These are phyloP conservation scores for Cyphellophora europaea DNA, from an alignment of 2,329 filamentous ascomycete genomes.

Conservation along the genomic window DNA sequence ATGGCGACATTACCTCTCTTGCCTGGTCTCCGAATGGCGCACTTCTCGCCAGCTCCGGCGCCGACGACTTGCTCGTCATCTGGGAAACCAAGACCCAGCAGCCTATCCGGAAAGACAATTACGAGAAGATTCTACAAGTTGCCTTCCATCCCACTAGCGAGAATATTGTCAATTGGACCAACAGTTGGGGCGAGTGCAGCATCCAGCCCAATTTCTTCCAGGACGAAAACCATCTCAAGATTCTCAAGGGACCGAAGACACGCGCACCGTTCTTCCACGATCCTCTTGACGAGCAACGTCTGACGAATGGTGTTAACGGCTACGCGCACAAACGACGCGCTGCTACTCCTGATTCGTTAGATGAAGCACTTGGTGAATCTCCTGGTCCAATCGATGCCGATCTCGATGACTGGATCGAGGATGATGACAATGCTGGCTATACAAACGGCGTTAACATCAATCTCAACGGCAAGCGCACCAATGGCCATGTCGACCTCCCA, in stretches of 20 bases:
- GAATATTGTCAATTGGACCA: conserved; percentile 86
- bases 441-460: conserved; percentile 46
- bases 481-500: conserved; percentile 35
- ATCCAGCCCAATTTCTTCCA: conserved; percentile 68
- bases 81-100: conserved; percentile 89
- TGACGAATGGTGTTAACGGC: conserved; percentile 45
- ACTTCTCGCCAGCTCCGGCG: conserved; percentile 59
- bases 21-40: conserved; percentile 95
- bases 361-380: conserved; percentile 59
- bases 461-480: conserved; percentile 56
- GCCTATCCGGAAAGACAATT: conserved; percentile 67
- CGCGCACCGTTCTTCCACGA: conserved; percentile 75
- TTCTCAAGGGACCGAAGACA: conserved; percentile 44
- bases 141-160: conserved; percentile 76
- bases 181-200: conserved; percentile 83
- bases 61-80: conserved; percentile 45
- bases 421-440: conserved; percentile 93
- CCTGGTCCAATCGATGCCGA: conserved; percentile 49
- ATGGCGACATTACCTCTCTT: conserved; percentile 73
- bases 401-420: conserved; percentile 75
- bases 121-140: conserved; percentile 74
- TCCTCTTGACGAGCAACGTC: conserved; percentile 55
- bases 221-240: conserved; percentile 42
- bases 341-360: conserved; percentile 66
- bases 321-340: conserved; percentile 37